Conservation (phyloP, 306 rosid species). For the Oxytropis ochrocephala region DNA sequence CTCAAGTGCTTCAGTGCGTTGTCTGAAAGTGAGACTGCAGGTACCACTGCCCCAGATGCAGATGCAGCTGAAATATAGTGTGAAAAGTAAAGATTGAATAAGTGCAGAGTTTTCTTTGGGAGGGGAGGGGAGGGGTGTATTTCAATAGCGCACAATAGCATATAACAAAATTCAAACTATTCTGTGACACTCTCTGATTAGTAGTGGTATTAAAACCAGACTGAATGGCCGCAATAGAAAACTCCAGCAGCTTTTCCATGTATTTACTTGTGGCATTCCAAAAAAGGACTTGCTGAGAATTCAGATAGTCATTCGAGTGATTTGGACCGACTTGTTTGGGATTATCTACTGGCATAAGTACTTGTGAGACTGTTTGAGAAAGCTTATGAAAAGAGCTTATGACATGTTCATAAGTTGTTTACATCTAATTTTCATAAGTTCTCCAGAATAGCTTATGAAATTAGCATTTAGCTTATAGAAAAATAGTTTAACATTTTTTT, state of each 20-base stretch:
- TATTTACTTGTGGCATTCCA: background rate
- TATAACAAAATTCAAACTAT: background rate
- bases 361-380: too few species aligned
- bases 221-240: background rate
- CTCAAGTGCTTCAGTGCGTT: conserved; percentile 87
- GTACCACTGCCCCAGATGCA: conserved; percentile 32
- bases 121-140: background rate
- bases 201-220: background rate
- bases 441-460: too few species aligned
- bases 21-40: conserved; percentile 45
- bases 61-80: conserved; percentile 32
- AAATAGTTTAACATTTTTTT: too few species aligned
- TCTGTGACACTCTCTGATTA: background rate
- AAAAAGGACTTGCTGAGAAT: too few species aligned
- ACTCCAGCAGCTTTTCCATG: background rate
- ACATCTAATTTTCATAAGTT: too few species aligned
- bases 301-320: too few species aligned
- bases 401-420: too few species aligned
- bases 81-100: background rate
- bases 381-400: too few species aligned
- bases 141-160: background rate
- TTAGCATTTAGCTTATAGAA: too few species aligned
- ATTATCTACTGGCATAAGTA: too few species aligned
- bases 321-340: too few species aligned
- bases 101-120: background rate